Conservation (phyloP, 495 filamentous ascomycete species). For the Penicillium desertorum region DNA sequence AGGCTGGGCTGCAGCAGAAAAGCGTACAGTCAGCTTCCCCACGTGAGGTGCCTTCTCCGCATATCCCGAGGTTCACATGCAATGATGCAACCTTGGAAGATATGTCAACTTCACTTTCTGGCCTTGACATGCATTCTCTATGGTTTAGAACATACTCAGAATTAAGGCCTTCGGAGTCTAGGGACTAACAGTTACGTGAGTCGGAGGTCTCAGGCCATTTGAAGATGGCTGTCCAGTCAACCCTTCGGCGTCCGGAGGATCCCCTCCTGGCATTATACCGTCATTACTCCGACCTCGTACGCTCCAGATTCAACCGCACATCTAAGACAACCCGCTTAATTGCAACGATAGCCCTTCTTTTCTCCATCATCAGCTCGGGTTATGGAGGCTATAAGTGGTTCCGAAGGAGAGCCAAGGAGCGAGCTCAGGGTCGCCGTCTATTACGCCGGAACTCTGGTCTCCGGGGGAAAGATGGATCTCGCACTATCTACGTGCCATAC, state of each 20-base stretch:
- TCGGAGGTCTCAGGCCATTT: conserved; percentile 16
- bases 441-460: conserved; percentile 90
- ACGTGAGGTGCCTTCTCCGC: conserved; percentile 28
- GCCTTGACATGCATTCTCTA: conserved; percentile 3
- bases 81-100: conserved; percentile 23
- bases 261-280: conserved; percentile 66
- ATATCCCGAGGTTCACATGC: conserved; percentile 37
- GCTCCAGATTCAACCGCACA: conserved; percentile 57
- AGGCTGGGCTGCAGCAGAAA: not conserved
- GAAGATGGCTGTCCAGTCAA: conserved; percentile 84
- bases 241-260: conserved; percentile 68
- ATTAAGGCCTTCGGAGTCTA: conserved; percentile 15
- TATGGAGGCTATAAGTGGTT: conserved; percentile 77
- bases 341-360: conserved; percentile 67
- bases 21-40: conserved; percentile 22
- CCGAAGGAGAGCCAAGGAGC: conserved; percentile 66
- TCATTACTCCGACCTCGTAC: conserved; percentile 63
- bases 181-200: conserved; percentile 14
- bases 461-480: conserved; percentile 86
- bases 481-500: conserved; percentile 94
- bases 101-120: conserved; percentile 17
- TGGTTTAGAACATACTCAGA: not conserved
- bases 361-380: conserved; percentile 72
- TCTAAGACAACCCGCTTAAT: conserved; percentile 69
- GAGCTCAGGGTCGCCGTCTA: conserved; percentile 73